A percentile compares a stretch with the other conserved stretches of the same genome.
Evolutionary conservation across 148 eudicot genomes (phyloP).

Genomic region (Pharnaceum exiguum): DNA sequence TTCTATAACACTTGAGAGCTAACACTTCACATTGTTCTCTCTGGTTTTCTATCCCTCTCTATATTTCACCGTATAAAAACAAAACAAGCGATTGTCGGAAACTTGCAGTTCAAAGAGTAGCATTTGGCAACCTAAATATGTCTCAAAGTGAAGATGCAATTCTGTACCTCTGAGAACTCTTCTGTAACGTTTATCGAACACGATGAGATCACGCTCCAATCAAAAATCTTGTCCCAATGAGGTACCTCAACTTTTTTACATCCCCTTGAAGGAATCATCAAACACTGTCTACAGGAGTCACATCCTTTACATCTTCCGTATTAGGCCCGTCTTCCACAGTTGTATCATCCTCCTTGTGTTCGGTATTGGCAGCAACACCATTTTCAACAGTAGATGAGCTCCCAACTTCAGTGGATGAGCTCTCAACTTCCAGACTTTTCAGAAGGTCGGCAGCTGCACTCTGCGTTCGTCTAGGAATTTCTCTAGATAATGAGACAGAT

Average conservation of each 20-base stretch:
- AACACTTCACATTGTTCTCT: too few relatives aligned
- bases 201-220: too few relatives aligned
- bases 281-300: slow-evolving; percentile 1
- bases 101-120: too few relatives aligned
- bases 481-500: slow-evolving; percentile 58
- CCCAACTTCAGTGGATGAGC: slow-evolving; percentile 46
- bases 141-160: too few relatives aligned
- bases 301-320: slow-evolving; percentile 8
- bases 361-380: slow-evolving; percentile 34
- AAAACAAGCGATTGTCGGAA: too few relatives aligned
- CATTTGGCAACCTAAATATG: too few relatives aligned
- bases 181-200: too few relatives aligned
- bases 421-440: slow-evolving; percentile 68
- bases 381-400: slow-evolving; percentile 39
- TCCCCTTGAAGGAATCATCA: background rate
- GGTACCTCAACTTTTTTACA: background rate
- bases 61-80: too few relatives aligned
- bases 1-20: too few relatives aligned
- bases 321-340: slow-evolving; percentile 23
- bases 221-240: too few relatives aligned
- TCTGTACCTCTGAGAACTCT: too few relatives aligned
- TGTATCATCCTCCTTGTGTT: slow-evolving; percentile 23
- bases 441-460: slow-evolving; percentile 29
- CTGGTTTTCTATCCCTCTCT: too few relatives aligned
- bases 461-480: slow-evolving; percentile 44